Evolutionary conservation across 2,329 filamentous ascomycete species (phyloP), one percentile per base, ranked within the genome.

Genomic region (Aspergillus luchuensis): DNA sequence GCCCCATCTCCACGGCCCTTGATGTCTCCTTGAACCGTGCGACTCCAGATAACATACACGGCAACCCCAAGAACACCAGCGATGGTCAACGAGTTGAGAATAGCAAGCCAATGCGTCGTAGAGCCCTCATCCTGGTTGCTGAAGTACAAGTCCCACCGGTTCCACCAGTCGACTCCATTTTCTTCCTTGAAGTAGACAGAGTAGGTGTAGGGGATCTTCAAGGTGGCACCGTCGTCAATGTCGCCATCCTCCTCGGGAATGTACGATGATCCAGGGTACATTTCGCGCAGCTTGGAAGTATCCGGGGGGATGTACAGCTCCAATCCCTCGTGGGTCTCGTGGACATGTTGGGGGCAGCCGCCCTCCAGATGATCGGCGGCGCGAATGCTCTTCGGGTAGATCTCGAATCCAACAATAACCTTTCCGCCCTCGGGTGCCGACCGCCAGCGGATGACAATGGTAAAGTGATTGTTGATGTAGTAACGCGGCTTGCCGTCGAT

Each of bases 141-240:
- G 78, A 96, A 96, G 76, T 96, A 96, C 57, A 94, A 80, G 70
- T 96, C 91, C 92, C 92, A 97, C 57, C 92, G 86, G 67, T 89
- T 91, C 59, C 83, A 82, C 92, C 92, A 97, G 65, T 95, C 91
- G 54, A 96, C 81, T 19, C 84, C 86, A 45, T 89, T 85, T 63
- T 96, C 91, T 73, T 96, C 90, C 55, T 91, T 88, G 79, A 92
- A 97, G 76, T 95, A 96, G 13, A 96, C 89, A 3, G 91, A 94
- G 77, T 96, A 97, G 0, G 91, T 91, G 76, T 93, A 96, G 0
- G 92, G 91, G 55, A 96, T 89, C 2, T 84, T 87, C 53, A 95
- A 75, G 2, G 81, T 91, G 13, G 86, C 85, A 25, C 84, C 84
- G 60, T 90, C 88, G 45, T 89, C 85, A 23, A 84, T 80, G 54